phyloP scores from a whole-genome alignment of 495 filamentous ascomycete genomes.

The Podospora sp. region DNA sequence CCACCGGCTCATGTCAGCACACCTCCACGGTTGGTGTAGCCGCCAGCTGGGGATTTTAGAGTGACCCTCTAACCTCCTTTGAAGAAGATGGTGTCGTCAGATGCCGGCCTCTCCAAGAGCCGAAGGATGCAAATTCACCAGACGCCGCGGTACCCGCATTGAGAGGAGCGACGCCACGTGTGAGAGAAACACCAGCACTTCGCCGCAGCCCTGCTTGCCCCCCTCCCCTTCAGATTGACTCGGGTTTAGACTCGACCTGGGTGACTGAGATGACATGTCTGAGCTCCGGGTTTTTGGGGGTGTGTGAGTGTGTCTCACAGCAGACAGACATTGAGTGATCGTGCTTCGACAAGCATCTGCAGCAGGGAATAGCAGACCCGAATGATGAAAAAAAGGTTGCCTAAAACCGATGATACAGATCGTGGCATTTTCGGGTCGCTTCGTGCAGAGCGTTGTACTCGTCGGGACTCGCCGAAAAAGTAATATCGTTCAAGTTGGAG shows the following conservation, averaged over 20 bases:
- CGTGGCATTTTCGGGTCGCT: neutral
- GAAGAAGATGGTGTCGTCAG: neutral
- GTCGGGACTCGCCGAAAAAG: neutral
- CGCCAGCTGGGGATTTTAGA: neutral
- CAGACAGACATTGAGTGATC: neutral
- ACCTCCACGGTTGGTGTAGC: neutral
- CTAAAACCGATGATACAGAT: neutral
- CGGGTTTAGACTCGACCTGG: neutral
- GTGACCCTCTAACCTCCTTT: neutral
- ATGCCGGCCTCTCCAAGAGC: neutral
- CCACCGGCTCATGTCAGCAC: neutral
- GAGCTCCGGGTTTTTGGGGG: neutral
- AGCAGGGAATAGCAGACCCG: neutral
- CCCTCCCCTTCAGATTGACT: neutral
- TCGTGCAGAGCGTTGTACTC: neutral
- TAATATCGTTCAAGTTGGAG: neutral
- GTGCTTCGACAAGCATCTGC: neutral
- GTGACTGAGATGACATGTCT: neutral
- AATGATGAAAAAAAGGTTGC: neutral
- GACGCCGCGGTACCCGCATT: neutral
- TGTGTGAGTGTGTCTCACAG: neutral
- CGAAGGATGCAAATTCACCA: neutral
- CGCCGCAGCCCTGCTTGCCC: neutral
- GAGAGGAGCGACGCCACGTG: neutral
- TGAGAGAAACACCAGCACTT: neutral